Evolutionary conservation across 2,329 filamentous ascomycete genomes (phyloP).

Genomic region (Sporothrix luriei): DNA sequence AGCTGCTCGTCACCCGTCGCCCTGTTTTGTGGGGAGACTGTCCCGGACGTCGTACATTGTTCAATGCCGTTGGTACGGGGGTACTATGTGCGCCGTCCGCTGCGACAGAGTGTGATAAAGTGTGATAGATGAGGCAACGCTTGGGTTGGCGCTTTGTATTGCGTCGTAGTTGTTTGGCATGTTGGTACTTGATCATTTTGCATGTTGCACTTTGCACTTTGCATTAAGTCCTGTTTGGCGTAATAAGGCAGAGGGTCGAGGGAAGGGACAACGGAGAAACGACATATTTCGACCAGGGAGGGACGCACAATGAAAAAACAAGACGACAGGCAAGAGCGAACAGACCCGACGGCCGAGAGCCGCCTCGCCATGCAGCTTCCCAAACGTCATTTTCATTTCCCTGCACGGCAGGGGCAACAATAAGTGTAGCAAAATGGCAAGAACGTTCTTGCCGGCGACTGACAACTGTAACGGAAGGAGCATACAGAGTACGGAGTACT

Average conservation of each 20-base stretch:
- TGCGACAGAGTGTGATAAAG: not conserved
- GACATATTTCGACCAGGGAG: conserved; percentile 4
- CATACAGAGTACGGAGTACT: not conserved
- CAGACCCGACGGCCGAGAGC: not conserved
- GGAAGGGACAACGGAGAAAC: conserved; percentile 7
- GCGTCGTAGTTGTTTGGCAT: too few relatives aligned
- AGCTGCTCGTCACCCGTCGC: not conserved
- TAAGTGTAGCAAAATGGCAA: not conserved
- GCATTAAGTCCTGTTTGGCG: not conserved
- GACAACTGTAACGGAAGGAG: not conserved
- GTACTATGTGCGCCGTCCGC: conserved; percentile 22
- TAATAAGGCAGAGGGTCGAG: conserved; percentile 12
- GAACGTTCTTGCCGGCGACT: conserved; percentile 5
- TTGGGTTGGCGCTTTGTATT: conserved; percentile 1
- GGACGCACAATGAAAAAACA: not conserved
- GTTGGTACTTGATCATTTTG: too few relatives aligned
- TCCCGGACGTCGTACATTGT: conserved; percentile 23
- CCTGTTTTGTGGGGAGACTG: not conserved
- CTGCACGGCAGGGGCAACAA: conserved; percentile 9
- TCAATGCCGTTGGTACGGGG: conserved; percentile 23
- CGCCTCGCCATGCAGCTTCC: not conserved
- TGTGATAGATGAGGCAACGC: conserved; percentile 18
- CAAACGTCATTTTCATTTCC: not conserved
- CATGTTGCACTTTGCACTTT: too few relatives aligned
- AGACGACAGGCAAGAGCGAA: conserved; percentile 1